Conservation (phyloP, 345 rosid genomes). For the Aurinia saxatilis region DNA sequence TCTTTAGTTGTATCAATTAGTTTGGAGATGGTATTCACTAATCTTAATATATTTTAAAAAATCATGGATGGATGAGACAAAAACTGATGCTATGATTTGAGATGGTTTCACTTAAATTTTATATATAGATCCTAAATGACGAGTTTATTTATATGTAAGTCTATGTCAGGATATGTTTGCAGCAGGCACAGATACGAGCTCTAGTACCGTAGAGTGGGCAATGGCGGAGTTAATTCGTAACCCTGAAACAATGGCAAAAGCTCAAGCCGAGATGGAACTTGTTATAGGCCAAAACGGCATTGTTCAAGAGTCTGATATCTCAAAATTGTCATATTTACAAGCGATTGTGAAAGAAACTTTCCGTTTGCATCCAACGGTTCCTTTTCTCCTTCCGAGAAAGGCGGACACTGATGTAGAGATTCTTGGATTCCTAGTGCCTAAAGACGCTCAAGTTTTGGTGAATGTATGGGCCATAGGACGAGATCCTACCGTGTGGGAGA, state of each 20-base stretch:
- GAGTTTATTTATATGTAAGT: too few relatives aligned
- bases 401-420: neutral
- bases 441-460: slow-evolving; percentile 4
- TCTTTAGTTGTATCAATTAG: too few relatives aligned
- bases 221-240: slow-evolving; percentile 62
- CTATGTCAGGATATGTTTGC: slow-evolving; percentile 2
- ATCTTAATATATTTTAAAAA: too few relatives aligned
- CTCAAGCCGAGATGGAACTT: slow-evolving; percentile 42
- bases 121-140: too few relatives aligned
- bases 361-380: slow-evolving; percentile 15
- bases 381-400: slow-evolving; percentile 3
- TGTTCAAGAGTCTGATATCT: slow-evolving; percentile 2
- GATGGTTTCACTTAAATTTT: too few relatives aligned
- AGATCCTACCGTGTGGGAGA: slow-evolving; percentile 15
- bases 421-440: slow-evolving; percentile 16
- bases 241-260: slow-evolving; percentile 33
- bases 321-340: neutral
- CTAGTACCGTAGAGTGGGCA: slow-evolving; percentile 64
- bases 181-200: slow-evolving; percentile 16
- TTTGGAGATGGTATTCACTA: too few relatives aligned
- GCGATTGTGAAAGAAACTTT: slow-evolving; percentile 13
- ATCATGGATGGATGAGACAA: too few relatives aligned
- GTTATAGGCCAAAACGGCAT: slow-evolving; percentile 8
- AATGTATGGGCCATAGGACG: slow-evolving; percentile 21
- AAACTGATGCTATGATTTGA: too few relatives aligned